Conservation (phyloP, 139 green algal genomes). For the Tetraselmis striata region DNA sequence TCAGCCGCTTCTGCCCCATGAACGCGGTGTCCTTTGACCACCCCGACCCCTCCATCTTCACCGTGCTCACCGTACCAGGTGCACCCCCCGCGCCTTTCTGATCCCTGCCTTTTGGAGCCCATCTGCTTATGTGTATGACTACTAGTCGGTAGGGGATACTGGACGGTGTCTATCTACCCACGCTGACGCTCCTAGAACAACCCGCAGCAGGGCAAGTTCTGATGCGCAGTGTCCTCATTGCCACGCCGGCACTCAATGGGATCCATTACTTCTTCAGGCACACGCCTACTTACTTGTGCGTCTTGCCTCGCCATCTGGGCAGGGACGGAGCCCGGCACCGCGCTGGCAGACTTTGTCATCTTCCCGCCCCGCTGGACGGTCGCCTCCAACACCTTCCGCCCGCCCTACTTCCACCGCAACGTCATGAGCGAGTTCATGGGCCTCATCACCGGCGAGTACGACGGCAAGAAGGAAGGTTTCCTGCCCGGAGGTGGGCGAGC, state of each 20-base stretch:
- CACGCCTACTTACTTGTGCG: too few relatives aligned
- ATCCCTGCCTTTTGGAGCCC: too few relatives aligned
- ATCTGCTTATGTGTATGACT: not conserved
- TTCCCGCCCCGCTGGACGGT: conserved; percentile 90
- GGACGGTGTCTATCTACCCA: too few relatives aligned
- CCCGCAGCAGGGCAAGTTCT: too few relatives aligned
- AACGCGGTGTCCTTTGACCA: conserved; percentile 71
- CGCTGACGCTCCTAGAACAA: too few relatives aligned
- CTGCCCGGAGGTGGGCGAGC: conserved; percentile 56
- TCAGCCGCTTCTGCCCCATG: conserved; percentile 71
- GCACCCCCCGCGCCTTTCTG: conserved; percentile 6
- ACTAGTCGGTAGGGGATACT: too few relatives aligned
- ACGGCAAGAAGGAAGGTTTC: conserved; percentile 80
- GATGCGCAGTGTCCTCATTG: too few relatives aligned
- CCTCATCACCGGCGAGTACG: conserved; percentile 77
- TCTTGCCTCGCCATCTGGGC: too few relatives aligned
- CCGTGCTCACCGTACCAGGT: conserved; percentile 71
- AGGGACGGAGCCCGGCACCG: conserved; percentile 33
- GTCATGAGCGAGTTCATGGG: conserved; percentile 96
- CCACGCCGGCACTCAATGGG: too few relatives aligned
- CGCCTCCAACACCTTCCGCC: conserved; percentile 86
- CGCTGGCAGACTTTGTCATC: conserved; percentile 88
- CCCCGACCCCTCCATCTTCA: conserved; percentile 94
- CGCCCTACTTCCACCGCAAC: conserved; percentile 88
- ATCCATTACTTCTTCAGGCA: too few relatives aligned